Base-by-base conservation (phyloP, 768 basidiomycete species). In the Mycena belliarum region DNA sequence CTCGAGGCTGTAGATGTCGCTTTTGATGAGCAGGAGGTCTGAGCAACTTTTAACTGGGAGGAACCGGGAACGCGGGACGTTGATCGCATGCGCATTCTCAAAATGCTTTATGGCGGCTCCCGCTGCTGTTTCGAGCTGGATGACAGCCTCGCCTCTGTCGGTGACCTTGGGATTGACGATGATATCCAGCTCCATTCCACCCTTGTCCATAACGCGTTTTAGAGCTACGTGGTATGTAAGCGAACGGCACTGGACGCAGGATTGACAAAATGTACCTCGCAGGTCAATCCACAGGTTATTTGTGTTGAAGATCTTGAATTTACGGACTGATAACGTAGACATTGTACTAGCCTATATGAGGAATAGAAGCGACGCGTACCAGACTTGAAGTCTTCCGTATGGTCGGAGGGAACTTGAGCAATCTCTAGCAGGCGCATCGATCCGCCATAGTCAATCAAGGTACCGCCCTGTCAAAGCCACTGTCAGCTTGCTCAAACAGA, bases 21-120 rank as follows among this genome's bases (percentile, higher is more conserved):
- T 91, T 78, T 91, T 96, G 79, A 95, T 91, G 63, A 95, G 77
- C 28, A 96, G 80, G 49, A 95, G 77, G 69, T 92, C 90, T 28
- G 93, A 95, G 75, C 91, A 94, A 57, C 82, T 87, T 81, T 89
- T 89, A 37, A 92, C 90, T 33, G 94, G 93, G 69, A 98, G 81
- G 86, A 98, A 97, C 57, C 96, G 91, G 55, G 82, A 85, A 51
- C 95, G 88, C 44, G 96, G 94, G 38, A 98, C 96, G 76, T 95
- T 96, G 75, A 97, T 89, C 56, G 93, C 96, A 68, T 89, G 89
- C 6, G 89, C 92, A 70, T 88, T 88, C 72, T 82, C 87, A 79
- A 95, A 95, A 76, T 95, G 87, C 79, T 93, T 95, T 81, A 89
- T 84, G 35, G 95, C 95, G 38, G 92, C 93, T 70, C 95, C 95